Evolutionary conservation across 1,139 yeast species (phyloP).

Genomic region (Pichia sp.): DNA sequence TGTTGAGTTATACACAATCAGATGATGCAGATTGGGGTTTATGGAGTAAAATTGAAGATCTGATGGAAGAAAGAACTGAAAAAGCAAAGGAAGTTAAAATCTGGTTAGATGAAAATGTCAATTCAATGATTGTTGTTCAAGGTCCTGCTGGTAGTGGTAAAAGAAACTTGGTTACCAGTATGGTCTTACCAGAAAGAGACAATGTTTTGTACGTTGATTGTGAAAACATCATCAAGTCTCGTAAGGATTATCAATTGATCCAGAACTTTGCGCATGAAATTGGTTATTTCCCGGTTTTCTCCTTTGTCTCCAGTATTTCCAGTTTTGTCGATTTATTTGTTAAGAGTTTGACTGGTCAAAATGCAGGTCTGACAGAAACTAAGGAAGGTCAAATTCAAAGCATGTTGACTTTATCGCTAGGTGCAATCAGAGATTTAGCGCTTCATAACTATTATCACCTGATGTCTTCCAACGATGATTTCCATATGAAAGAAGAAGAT

Average conservation of each 20-base stretch:
- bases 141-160: slow-evolving; percentile 98
- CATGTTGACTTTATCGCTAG: slow-evolving; percentile 71
- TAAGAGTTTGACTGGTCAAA: slow-evolving; percentile 92
- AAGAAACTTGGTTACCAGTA: slow-evolving; percentile 70
- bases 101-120: slow-evolving; percentile 80
- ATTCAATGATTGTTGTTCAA: slow-evolving; percentile 80
- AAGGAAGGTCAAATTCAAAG: slow-evolving; percentile 81
- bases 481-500: slow-evolving; percentile 65
- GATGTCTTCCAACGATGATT: slow-evolving; percentile 32
- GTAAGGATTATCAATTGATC: slow-evolving; percentile 71
- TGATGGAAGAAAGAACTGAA: slow-evolving; percentile 74
- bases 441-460: slow-evolving; percentile 37
- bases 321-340: slow-evolving; percentile 81
- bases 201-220: slow-evolving; percentile 77
- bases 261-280: slow-evolving; percentile 68
- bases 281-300: slow-evolving; percentile 92
- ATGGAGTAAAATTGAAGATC: slow-evolving; percentile 35
- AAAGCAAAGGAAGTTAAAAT: slow-evolving; percentile 65
- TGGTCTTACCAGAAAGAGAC: slow-evolving; percentile 55
- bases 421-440: slow-evolving; percentile 74
- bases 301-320: slow-evolving; percentile 85
- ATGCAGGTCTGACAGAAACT: slow-evolving; percentile 85
- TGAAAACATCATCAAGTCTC: slow-evolving; percentile 66
- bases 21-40: slow-evolving; percentile 27
- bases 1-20: slow-evolving; percentile 37